Percentiles rank a stretch among this genome's conserved stretches.
Conservation (phyloP, 805 yeast genomes). For the Kregervanrija delftensis region DNA sequence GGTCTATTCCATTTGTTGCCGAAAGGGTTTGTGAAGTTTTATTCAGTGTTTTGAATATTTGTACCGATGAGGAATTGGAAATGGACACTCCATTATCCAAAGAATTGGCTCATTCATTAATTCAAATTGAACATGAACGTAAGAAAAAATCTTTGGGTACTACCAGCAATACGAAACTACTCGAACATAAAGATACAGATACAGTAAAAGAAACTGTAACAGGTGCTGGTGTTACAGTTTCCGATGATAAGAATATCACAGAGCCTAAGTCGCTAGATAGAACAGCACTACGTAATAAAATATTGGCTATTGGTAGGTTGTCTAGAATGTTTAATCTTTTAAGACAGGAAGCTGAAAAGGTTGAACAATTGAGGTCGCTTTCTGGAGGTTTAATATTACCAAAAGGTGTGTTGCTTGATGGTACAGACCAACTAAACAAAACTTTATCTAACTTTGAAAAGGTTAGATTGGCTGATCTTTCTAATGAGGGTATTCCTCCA, state of each 20-base stretch:
- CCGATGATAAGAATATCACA: conserved; percentile 11
- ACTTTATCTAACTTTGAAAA: conserved; percentile 75
- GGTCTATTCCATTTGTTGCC: conserved; percentile 97
- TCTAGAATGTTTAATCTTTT: conserved; percentile 89
- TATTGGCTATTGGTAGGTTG: conserved; percentile 92
- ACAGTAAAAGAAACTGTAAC: conserved; percentile 1
- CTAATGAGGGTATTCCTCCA: conserved; percentile 86
- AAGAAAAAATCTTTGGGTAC: not conserved
- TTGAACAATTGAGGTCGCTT: conserved; percentile 68
- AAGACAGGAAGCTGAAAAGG: conserved; percentile 84
- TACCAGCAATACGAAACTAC: not conserved
- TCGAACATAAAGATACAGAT: not conserved
- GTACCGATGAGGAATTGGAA: conserved; percentile 91
- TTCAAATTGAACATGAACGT: conserved; percentile 14
- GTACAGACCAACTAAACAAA: conserved; percentile 68
- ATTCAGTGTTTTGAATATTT: conserved; percentile 81
- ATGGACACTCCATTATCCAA: conserved; percentile 56
- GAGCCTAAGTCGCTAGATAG: conserved; percentile 22
- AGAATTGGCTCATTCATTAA: conserved; percentile 29
- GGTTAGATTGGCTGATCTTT: conserved; percentile 71
- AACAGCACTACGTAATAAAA: conserved; percentile 67
- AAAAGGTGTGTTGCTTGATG: conserved; percentile 78
- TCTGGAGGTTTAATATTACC: conserved; percentile 70
- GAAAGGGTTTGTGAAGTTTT: conserved; percentile 93
- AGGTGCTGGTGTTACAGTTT: conserved; percentile 13